Evolutionary conservation across 371 early-diverging fungal species (phyloP), one percentile per base, ranked within the genome.

Genomic region (Haplosporangium sp.): DNA sequence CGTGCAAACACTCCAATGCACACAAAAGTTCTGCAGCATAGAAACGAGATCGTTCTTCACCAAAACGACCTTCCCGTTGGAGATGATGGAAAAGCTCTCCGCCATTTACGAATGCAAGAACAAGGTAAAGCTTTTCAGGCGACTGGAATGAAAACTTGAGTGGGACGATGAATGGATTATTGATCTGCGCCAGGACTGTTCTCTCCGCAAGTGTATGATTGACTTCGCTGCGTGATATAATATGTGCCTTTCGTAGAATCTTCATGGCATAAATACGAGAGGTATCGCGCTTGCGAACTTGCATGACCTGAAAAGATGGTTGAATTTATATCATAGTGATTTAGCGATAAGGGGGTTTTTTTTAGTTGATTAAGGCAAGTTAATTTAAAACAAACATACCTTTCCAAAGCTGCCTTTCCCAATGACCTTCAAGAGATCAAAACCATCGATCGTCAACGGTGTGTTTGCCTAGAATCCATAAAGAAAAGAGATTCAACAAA

Each of bases 321-420:
- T 27, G 27, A 27, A 27, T 27, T 27, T 27, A 27, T 27, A 27
- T 27, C 27, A 27, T 27, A 27, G 27, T 27, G 27, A 27, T 27
- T 27, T 27, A 27, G 27, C 27, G 27, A 27, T 27, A 27, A 27
- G 27, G 27, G 27, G 1, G 27, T 27, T 27, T 27, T 27, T 27
- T 17, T 20, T 57, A 42, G 34, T 34, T 27, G 37, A 13, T 61
- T 9, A 42, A 52, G 6, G 19, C 13, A 1, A 38, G 4, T 17
- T 63, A 59, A 69, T 27, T 27, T 27, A 47, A 55, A 69, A 62
- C 42, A 69, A 53, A 55, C 53, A 17, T 85, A 91, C 96, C 90
- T 98, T 98, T 69, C 98, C 98, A 89, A 98, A 98, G 76, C 92
- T 91, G n/a, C 98, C 99, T 84, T 95, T 94, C 52, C 99, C 99